A percentile compares a stretch with the other conserved stretches of the same genome.
These are phyloP conservation scores for Mycena rebaudengoi DNA, from an alignment of 768 basidiomycete genomes.

Conservation along the genomic window DNA sequence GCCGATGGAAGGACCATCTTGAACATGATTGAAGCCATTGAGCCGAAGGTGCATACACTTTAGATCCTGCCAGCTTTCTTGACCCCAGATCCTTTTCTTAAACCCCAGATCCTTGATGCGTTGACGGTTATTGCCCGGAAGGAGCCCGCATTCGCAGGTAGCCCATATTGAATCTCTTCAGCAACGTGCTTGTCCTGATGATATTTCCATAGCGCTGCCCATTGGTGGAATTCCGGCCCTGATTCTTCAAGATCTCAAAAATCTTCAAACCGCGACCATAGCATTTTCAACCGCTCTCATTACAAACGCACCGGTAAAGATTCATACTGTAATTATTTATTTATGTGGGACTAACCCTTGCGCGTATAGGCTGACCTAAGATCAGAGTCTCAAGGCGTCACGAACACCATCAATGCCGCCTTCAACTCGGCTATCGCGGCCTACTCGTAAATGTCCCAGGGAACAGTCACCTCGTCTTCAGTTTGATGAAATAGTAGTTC, in stretches of 20 bases:
- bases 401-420: slow-evolving; percentile 26
- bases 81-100: too few species aligned
- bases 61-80: too few species aligned
- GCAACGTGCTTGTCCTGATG: not conserved
- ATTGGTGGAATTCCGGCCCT: slow-evolving; percentile 40
- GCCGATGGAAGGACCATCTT: slow-evolving; percentile 37
- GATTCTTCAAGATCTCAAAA: slow-evolving; percentile 37
- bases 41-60: slow-evolving; percentile 35
- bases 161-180: not conserved
- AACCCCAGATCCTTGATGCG: slow-evolving; percentile 29
- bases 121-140: slow-evolving; percentile 32
- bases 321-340: not conserved
- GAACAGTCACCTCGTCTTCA: not conserved
- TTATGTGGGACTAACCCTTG: not conserved
- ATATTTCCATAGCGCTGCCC: slow-evolving; percentile 27
- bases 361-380: slow-evolving; percentile 34
- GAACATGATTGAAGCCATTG: slow-evolving; percentile 29
- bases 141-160: slow-evolving; percentile 33
- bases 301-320: slow-evolving; percentile 35
- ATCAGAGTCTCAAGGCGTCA: slow-evolving; percentile 24
- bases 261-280: slow-evolving; percentile 30
- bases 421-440: slow-evolving; percentile 39
- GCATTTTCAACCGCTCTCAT: slow-evolving; percentile 36
- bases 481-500: too few species aligned
- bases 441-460: slow-evolving; percentile 22